Conservation (phyloP, 305 asterid genomes). For the Plantago coronopus region DNA sequence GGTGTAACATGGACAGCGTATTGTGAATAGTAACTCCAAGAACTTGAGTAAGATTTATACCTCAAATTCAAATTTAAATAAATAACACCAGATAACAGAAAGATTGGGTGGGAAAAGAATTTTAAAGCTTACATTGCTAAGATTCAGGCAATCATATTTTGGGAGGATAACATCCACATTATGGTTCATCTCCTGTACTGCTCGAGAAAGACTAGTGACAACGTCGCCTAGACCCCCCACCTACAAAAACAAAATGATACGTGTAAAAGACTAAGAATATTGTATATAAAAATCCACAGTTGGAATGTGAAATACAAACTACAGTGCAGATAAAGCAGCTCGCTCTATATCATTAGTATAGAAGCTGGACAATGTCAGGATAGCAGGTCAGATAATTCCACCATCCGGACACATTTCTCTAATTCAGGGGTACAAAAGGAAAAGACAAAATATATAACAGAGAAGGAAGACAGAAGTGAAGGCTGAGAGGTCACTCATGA, state of each 20-base stretch:
- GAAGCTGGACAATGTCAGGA: neutral
- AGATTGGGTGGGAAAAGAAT: slow-evolving; percentile 22
- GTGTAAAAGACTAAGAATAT: slow-evolving; percentile 1
- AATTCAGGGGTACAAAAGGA: too few relatives aligned
- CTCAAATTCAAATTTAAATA: slow-evolving; percentile 21
- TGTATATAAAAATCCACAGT: slow-evolving; percentile 2
- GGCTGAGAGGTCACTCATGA: slow-evolving; percentile 3
- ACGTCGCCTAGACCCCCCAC: slow-evolving; percentile 99
- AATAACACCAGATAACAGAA: slow-evolving; percentile 21
- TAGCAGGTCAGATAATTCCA: too few relatives aligned
- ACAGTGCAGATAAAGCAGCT: too few relatives aligned
- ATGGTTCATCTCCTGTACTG: slow-evolving; percentile 93
- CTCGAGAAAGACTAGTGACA: slow-evolving; percentile 98
- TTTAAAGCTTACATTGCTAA: slow-evolving; percentile 56
- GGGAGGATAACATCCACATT: slow-evolving; percentile 87
- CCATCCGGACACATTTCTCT: too few relatives aligned
- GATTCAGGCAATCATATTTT: slow-evolving; percentile 81
- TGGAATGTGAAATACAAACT: neutral
- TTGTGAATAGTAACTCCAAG: slow-evolving; percentile 5
- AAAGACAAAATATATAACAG: neutral
- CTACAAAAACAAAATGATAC: slow-evolving; percentile 44
- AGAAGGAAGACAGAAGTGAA: neutral
- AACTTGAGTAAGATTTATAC: slow-evolving; percentile 9
- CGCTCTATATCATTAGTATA: neutral
- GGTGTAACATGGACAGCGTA: too few relatives aligned